phyloP scores from a whole-genome alignment of 2,329 filamentous ascomycete species.

The Beauveria caledonica region DNA sequence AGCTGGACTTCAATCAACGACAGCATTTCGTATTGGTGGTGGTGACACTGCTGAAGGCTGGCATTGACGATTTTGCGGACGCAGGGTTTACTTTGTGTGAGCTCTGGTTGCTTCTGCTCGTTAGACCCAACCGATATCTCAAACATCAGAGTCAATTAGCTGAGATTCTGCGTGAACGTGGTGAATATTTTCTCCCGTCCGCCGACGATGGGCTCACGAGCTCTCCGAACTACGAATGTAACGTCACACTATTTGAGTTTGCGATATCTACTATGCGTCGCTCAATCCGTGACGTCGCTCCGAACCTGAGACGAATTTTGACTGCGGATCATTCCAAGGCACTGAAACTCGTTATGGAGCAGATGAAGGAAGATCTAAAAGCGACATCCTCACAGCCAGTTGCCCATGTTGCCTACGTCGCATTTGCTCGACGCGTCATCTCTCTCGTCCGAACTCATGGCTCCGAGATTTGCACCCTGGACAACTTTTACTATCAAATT shows the following conservation, averaged over 20 bases:
- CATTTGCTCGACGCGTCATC: conserved; percentile 44
- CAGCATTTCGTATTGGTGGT: conserved; percentile 44
- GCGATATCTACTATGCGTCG: conserved; percentile 43
- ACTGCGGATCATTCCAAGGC: conserved; percentile 34
- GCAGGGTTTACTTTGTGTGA: conserved; percentile 37
- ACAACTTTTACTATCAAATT: conserved; percentile 49
- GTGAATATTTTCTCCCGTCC: conserved; percentile 35
- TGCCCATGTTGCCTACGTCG: conserved; percentile 40
- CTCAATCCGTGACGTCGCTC: conserved; percentile 32
- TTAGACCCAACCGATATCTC: conserved; percentile 39
- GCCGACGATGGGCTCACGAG: conserved; percentile 28
- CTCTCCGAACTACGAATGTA: conserved; percentile 39
- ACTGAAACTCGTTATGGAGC: conserved; percentile 42
- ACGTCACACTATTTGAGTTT: conserved; percentile 41
- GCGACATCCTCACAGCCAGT: conserved; percentile 24
- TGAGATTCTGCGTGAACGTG: conserved; percentile 33
- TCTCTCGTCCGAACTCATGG: conserved; percentile 46
- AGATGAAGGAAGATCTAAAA: conserved; percentile 43
- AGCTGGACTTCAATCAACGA: conserved; percentile 33
- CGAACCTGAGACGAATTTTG: conserved; percentile 27
- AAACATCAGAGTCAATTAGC: conserved; percentile 43
- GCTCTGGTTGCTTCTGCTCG: conserved; percentile 45
- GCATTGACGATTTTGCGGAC: conserved; percentile 38
- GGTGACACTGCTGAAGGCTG: conserved; percentile 37
- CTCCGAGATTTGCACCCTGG: conserved; percentile 43